Conservation (phyloP, 208 protist genomes). For the Phytomonas sp. region DNA sequence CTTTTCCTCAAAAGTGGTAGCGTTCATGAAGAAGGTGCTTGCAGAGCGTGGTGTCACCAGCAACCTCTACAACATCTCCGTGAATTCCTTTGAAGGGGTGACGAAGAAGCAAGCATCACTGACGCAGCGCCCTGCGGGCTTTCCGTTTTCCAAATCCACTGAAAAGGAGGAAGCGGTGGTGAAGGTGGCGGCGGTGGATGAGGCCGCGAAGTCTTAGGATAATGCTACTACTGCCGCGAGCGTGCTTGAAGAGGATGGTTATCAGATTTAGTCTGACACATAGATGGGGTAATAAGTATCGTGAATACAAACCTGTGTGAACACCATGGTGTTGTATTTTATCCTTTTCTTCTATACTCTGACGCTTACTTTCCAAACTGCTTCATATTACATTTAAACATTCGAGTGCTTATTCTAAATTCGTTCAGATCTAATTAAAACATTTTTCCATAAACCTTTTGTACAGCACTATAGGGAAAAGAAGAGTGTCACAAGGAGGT, state of each 20-base stretch:
- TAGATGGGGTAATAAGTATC: not conserved
- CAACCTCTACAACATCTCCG: constrained; percentile 45
- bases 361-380: not conserved
- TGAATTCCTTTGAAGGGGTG: constrained; percentile 42
- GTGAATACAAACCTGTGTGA: not conserved
- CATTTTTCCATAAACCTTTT: not conserved
- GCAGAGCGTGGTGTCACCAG: constrained; percentile 33
- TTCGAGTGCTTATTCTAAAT: not conserved
- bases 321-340: not conserved
- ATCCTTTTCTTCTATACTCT: not conserved
- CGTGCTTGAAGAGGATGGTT: not conserved
- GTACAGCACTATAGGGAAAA: not conserved
- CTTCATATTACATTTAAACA: not conserved
- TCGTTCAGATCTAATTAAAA: not conserved
- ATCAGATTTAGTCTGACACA: not conserved
- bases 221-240: not conserved
- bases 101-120: constrained; percentile 6
- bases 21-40: constrained; percentile 41
- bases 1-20: constrained; percentile 39
- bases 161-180: not conserved
- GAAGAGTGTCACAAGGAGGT: not conserved
- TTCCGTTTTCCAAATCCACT: not conserved
- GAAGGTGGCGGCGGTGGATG: not conserved
- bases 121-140: not conserved
- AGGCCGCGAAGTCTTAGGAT: not conserved